Conservation (phyloP, 257 asterid species). For the Scutellaria galericulata region DNA sequence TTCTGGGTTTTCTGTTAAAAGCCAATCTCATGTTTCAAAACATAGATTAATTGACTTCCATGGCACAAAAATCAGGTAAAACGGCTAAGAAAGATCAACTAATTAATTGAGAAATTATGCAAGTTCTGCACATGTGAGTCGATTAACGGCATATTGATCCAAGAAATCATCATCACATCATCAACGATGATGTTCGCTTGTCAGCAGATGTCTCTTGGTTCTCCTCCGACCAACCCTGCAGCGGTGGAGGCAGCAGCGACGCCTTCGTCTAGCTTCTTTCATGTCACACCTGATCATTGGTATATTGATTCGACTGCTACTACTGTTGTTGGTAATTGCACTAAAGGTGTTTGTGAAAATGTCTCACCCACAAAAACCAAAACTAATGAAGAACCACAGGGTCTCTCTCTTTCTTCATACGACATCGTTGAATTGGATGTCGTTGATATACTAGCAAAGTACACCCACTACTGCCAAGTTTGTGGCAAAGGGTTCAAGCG, state of each 20-base stretch:
- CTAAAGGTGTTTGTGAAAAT: conserved; percentile 25
- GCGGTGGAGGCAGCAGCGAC: conserved; percentile 26
- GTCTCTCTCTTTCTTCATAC: neutral
- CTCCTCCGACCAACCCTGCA: neutral
- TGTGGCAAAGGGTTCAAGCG: conserved; percentile 90
- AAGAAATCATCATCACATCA: conserved; percentile 74
- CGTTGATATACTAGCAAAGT: conserved; percentile 75
- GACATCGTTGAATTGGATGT: conserved; percentile 73
- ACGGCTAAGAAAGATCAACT: too few relatives aligned
- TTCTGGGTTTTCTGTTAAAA: too few relatives aligned
- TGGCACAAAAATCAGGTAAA: too few relatives aligned
- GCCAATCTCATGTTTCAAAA: too few relatives aligned
- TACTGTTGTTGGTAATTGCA: neutral
- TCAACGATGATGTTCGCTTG: conserved; percentile 78
- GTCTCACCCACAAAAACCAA: conserved; percentile 34
- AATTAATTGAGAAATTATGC: too few relatives aligned
- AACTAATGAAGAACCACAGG: neutral
- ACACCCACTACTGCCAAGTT: conserved; percentile 75
- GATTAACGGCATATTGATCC: conserved; percentile 34
- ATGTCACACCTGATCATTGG: conserved; percentile 43
- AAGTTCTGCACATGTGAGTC: too few relatives aligned
- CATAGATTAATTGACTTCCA: too few relatives aligned
- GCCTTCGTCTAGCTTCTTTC: conserved; percentile 38
- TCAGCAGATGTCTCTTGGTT: conserved; percentile 60
- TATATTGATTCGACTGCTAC: conserved; percentile 19